Percentiles rank a stretch among this genome's conserved stretches.
Evolutionary conservation across 345 rosid species (phyloP).

Genomic region (Turnera subulata): DNA sequence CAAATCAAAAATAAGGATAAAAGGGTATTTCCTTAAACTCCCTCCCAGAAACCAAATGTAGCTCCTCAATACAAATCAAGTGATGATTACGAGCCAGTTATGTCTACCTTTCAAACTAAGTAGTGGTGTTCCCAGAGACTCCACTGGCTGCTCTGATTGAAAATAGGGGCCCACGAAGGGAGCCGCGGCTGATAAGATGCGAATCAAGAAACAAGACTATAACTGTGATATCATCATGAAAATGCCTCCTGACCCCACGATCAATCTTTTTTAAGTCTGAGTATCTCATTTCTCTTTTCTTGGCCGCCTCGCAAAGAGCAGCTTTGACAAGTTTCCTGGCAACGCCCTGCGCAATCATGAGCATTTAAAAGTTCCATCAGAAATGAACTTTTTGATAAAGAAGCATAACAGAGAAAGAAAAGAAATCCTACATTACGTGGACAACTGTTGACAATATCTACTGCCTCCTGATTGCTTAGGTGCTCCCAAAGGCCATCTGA

Average conservation of each 20-base stretch:
- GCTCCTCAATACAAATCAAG: conserved; percentile 23
- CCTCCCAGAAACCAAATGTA: conserved; percentile 7
- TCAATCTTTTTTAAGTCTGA: conserved; percentile 93
- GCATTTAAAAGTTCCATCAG: too few species aligned
- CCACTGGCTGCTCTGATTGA: conserved; percentile 62
- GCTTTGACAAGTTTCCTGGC: conserved; percentile 74
- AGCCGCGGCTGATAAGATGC: conserved; percentile 42
- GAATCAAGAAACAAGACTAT: conserved; percentile 77
- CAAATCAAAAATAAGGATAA: conserved; percentile 4
- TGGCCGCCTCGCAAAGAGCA: conserved; percentile 83
- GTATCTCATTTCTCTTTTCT: conserved; percentile 93
- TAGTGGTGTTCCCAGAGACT: conserved; percentile 24
- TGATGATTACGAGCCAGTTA: conserved; percentile 11
- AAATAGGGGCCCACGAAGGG: conserved; percentile 37
- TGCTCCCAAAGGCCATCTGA: conserved; percentile 99
- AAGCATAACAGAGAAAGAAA: conserved; percentile 2
- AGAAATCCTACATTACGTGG: conserved; percentile 67
- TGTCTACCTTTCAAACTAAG: conserved; percentile 31
- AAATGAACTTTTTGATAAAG: too few species aligned
- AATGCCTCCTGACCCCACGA: conserved; percentile 92
- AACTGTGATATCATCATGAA: conserved; percentile 92
- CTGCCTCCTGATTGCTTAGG: conserved; percentile 89
- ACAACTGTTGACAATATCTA: conserved; percentile 70
- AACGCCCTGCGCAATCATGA: conserved; percentile 48
- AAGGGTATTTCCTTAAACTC: conserved; percentile 7